These are phyloP conservation scores for Capsicum baccatum DNA, from an alignment of 257 asterid species.

Conservation along the genomic window DNA sequence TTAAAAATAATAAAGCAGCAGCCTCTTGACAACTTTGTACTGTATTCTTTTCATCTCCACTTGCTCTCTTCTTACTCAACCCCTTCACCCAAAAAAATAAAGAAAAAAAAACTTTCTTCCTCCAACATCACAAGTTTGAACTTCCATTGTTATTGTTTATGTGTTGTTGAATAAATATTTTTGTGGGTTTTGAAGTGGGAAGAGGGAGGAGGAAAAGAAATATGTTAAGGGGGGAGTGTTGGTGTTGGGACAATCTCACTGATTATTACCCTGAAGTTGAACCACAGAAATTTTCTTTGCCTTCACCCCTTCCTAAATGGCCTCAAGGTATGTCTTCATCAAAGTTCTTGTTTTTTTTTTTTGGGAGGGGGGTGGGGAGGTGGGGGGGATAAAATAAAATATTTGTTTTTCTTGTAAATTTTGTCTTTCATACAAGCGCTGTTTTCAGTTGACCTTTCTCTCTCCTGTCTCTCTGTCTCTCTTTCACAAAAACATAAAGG, in stretches of 20 bases:
- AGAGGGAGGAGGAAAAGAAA: conserved; percentile 18
- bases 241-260: conserved; percentile 38
- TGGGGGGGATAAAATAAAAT: background rate
- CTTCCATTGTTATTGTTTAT: background rate
- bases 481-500: background rate
- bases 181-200: background rate
- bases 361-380: no score
- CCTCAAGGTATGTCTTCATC: conserved; percentile 60
- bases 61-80: conserved; percentile 43
- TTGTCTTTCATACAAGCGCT: background rate
- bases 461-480: background rate
- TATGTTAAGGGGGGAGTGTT: conserved; percentile 60
- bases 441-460: background rate
- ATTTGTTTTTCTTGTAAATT: background rate
- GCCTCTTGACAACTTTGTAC: background rate
- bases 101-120: conserved; percentile 11
- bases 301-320: conserved; percentile 76
- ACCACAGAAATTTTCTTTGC: conserved; percentile 61
- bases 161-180: background rate
- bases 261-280: conserved; percentile 32
- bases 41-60: background rate
- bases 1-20: background rate
- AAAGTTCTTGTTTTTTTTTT: conserved; percentile 2
- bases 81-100: conserved; percentile 29
- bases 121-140: background rate